Base-by-base conservation (phyloP, 1,284 basidiomycete genomes). In the Mycosarcoma mackinlayi region DNA sequence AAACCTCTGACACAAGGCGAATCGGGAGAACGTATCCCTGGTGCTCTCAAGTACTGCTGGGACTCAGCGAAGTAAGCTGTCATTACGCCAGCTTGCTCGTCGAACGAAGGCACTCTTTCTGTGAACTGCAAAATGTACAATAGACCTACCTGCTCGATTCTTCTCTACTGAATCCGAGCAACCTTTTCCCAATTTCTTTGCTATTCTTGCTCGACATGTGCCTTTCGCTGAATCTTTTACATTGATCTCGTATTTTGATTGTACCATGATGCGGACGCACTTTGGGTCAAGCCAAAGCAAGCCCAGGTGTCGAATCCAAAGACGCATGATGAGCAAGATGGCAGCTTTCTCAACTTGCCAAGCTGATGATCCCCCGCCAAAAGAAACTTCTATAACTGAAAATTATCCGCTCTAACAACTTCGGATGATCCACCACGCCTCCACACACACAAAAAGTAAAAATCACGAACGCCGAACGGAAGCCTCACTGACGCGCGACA, bases 11-110 rank as follows among this genome's bases (percentile, higher is more conserved):
- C 67, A 4, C 16, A 65, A 23, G n/a, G 16, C 21, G 50, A 55
- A 8, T 39, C 33, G 23, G 68, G 53, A 11, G 60, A 75, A 55
- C 56, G 66, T 21, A 75, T 76, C 21, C 53, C 54, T n/a, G 70
- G 71, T 21, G 60, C 51, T 7, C 67, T 76, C 56, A 76, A 75
- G 49, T 73, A 74, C 47, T 64, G 38, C 44, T 73, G 65, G 70
- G 65, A 65, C 25, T 33, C 42, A 21, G 61, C 67, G 30, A 44
- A 47, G 37, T 68, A 47, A 60, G 34, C 18, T 10, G 8, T 31
- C 28, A 27, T 13, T 10, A n/a, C n/a, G n/a, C n/a, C n/a, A n/a
- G 5, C 14, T 16, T 24, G 47, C 48, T 30, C 27, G n/a, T n/a
- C n/a, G n/a, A 18, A 31, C 23, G n/a, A 41, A 30, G 8, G 7